phyloP scores from a whole-genome alignment of 2,329 filamentous ascomycete genomes.

The Curvularia sp. region DNA sequence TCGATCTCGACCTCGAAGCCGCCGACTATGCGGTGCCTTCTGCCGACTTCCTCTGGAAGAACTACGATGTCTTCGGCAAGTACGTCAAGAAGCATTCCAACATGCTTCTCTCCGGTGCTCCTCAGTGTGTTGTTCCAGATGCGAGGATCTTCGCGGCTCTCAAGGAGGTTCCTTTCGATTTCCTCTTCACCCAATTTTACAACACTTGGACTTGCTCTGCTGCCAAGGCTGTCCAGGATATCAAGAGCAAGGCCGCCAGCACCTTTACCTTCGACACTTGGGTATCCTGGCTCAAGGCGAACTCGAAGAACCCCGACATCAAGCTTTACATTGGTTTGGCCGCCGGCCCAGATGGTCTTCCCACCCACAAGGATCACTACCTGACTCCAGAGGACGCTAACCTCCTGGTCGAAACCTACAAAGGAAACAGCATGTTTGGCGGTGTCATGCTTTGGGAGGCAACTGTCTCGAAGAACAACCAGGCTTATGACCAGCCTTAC shows the following conservation, averaged over 20 bases:
- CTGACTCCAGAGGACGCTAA: constrained; percentile 56
- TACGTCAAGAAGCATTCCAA: constrained; percentile 52
- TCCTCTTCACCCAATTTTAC: constrained; percentile 64
- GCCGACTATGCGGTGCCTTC: constrained; percentile 30
- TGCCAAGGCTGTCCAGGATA: constrained; percentile 45
- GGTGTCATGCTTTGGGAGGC: constrained; percentile 68
- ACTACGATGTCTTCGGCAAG: constrained; percentile 58
- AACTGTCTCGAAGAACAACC: constrained; percentile 57
- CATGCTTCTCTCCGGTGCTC: constrained; percentile 61
- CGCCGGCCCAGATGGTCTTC: constrained; percentile 35
- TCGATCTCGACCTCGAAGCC: constrained; percentile 59
- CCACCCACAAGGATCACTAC: constrained; percentile 51
- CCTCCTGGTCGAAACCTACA: constrained; percentile 52
- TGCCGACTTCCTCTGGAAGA: constrained; percentile 40
- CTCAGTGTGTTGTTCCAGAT: constrained; percentile 61
- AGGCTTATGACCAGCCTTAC: constrained; percentile 54
- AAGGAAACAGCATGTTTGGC: constrained; percentile 55
- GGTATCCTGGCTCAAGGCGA: constrained; percentile 46
- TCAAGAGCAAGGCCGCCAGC: constrained; percentile 34
- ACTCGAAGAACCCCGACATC: constrained; percentile 50
- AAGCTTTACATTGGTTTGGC: constrained; percentile 63
- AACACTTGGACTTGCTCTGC: constrained; percentile 62
- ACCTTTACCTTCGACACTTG: constrained; percentile 58
- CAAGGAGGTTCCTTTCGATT: constrained; percentile 56
- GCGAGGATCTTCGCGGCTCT: constrained; percentile 56